Percentiles rank a stretch among this genome's conserved stretches.
Conservation (phyloP, 2,329 filamentous ascomycete genomes). For the Apiospora sp. region DNA sequence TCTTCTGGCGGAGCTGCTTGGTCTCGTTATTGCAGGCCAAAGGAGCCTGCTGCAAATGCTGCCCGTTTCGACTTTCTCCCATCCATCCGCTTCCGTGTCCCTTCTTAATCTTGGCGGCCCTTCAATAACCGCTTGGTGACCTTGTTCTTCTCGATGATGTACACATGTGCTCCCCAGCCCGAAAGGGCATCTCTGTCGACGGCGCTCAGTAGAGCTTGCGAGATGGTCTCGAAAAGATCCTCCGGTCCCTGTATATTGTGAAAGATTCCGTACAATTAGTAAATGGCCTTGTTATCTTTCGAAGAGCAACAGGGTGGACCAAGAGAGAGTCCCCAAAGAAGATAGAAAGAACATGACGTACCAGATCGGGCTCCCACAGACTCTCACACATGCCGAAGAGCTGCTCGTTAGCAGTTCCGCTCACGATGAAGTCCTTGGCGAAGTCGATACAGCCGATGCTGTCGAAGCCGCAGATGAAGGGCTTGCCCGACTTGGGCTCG, state of each 20-base stretch:
- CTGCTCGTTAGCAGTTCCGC: constrained; percentile 95
- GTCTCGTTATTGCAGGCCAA: background rate
- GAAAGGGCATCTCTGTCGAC: constrained; percentile 96
- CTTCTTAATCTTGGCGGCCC: constrained; percentile 86
- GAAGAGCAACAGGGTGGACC: background rate
- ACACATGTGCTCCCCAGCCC: constrained; percentile 98
- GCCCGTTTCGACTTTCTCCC: constrained; percentile 7
- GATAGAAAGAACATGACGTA: constrained; percentile 53
- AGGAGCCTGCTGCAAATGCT: background rate
- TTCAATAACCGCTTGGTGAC: constrained; percentile 98
- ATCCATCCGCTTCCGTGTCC: background rate
- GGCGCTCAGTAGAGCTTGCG: constrained; percentile 92
- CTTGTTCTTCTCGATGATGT: constrained; percentile 99
- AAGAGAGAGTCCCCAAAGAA: background rate
- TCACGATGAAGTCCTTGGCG: constrained; percentile 99
- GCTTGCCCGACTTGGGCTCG: constrained; percentile 91
- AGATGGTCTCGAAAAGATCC: constrained; percentile 97
- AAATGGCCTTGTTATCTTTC: background rate
- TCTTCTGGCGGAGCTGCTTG: constrained; percentile 11
- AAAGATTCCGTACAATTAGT: constrained; percentile 2
- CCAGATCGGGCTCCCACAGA: constrained; percentile 96
- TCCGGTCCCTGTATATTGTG: constrained; percentile 72
- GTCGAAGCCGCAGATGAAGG: constrained; percentile 99
- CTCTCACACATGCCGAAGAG: constrained; percentile 98
- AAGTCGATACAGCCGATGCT: constrained; percentile 99